Base-by-base conservation (phyloP, 352 stramenopile genomes). In the Aphanomyces stellatus region DNA sequence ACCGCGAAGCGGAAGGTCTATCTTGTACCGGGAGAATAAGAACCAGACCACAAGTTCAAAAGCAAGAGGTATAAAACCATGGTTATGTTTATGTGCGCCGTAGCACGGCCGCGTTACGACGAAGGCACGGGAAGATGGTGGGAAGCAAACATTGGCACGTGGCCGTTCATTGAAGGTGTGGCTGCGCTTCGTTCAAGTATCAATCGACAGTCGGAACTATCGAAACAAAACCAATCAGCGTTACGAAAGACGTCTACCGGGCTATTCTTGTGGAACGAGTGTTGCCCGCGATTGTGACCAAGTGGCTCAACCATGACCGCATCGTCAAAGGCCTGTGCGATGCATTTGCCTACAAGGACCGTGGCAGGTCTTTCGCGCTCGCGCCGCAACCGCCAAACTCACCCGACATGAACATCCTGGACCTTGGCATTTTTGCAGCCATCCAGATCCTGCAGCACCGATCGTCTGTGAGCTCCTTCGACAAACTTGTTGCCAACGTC, bases 121-220 rank as follows among this genome's bases (percentile, higher is more conserved):
- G n/a, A n/a, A n/a, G n/a, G n/a, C n/a, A n/a, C n/a, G n/a, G n/a
- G n/a, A n/a, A n/a, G n/a, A 13, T 73, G 71, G 46, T 82, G 78
- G 65, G 64, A 79, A 48, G 76, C 74, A n/a, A 82, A 80, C 51
- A 72, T 82, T 46, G 76, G 76, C 27, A 76, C 71, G 3, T 82
- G 76, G 74, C 63, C 46, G 37, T 76, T 74, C 43, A 68, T 71
- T 19, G 28, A 56, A 10, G 41, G 48, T 11, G 71, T 70, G 5
- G 27, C 48, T 19, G 60, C 68, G 0, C 17, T 71, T 51, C 57
- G 71, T 8, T 31, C 49, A 11, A 69, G 31, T 15, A 70, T 70
- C 37, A 71, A 74, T 24, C 65, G 63, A n/a, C 55, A 17, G 53
- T 43, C 17, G 64, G 72, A 1, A 72, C 72, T 17, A 8, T 43